Base-by-base conservation (phyloP, 768 basidiomycete genomes). In the Agrocybe chaxingu region DNA sequence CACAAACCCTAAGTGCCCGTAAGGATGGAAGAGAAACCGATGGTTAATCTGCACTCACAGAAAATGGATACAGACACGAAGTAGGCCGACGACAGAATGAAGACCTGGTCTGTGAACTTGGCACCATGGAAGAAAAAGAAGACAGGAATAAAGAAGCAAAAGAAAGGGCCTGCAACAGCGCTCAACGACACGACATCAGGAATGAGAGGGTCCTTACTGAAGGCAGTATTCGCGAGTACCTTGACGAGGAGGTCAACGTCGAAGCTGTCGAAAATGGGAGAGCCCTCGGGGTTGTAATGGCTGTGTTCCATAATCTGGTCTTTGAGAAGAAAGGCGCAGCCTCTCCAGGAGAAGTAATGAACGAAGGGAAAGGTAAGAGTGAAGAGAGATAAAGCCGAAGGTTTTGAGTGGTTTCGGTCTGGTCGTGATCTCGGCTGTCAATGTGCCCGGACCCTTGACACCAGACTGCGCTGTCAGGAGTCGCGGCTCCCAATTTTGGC, bases 171-270 rank as follows among this genome's bases (percentile, higher is more conserved):
- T 92, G 58, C 19, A 47, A 16, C 24, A 34, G 35, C 50, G 6
- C 45, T 30, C 34, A 32, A 50, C n/a, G 53, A 50, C 36, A 39
- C 40, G 39, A 30, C 29, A 33, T 41, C 35, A n/a, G 10, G 16
- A 16, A 32, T 19, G 35, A 40, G 48, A 19, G 19, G 67, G 10
- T 16, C 35, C 85, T 65, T 52, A 88, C 92, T 91, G 74, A 95
- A 89, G 24, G 74, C 73, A 1, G 93, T 95, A 62, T 88, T 79
- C 41, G 75, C 69, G 48, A 94, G 71, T 47, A 93, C 89, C 69
- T 89, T 91, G 57, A 90, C 70, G 45, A 92, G 66, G 49, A 90
- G 70, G 67, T 94, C 92, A 34, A 92, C 51, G 69, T 92, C 86
- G 51, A 92, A 68, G 51, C 69, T 72, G 66, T 92, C 90, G 61